phyloP scores from a whole-genome alignment of 192 early-diverging fungal genomes.

The Podila clonocystis region DNA sequence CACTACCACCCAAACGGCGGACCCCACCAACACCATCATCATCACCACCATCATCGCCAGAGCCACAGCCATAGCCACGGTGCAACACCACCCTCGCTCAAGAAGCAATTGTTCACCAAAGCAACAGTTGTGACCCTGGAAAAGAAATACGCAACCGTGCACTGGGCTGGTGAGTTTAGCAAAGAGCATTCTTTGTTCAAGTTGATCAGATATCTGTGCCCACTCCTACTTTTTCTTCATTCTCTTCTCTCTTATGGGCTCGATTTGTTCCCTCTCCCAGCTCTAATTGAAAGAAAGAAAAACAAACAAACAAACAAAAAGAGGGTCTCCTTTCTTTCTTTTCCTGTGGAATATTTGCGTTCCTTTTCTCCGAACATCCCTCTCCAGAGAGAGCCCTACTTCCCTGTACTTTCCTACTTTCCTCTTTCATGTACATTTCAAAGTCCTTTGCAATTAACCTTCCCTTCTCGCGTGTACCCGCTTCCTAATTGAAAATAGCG shows the following conservation, averaged over 20 bases:
- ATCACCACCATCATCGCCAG: constrained; percentile 16
- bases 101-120: constrained; percentile 47
- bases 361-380: too few species aligned
- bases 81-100: constrained; percentile 15
- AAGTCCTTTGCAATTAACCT: background rate
- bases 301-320: too few species aligned
- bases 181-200: background rate
- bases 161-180: constrained; percentile 39
- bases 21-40: constrained; percentile 26
- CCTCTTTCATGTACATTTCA: background rate
- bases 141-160: constrained; percentile 52
- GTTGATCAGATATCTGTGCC: background rate
- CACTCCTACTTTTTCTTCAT: background rate
- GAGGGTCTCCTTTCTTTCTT: too few species aligned
- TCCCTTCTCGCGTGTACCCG: background rate
- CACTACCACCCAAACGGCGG: constrained; percentile 34
- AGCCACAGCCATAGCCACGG: constrained; percentile 7
- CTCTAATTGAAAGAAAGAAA: too few species aligned
- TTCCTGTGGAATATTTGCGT: too few species aligned
- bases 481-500: constrained; percentile 22
- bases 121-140: constrained; percentile 53
- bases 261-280: too few species aligned
- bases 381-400: too few species aligned
- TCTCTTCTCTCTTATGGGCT: too few species aligned
- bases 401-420: background rate